Base-by-base conservation (phyloP, 202 grass and related monocot species). In the Cymbopogon flexuosus region DNA sequence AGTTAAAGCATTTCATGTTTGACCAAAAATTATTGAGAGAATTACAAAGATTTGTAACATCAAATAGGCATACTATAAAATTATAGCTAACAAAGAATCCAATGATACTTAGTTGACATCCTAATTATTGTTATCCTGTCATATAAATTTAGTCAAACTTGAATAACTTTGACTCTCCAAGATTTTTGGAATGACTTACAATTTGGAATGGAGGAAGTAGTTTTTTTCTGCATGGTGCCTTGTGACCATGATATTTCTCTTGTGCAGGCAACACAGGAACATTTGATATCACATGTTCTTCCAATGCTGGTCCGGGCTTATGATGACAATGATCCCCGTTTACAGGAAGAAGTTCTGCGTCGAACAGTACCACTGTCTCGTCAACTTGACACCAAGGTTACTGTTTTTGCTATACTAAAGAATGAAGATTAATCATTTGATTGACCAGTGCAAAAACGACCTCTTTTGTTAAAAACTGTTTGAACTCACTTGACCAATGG, bases 261-360 rank as follows among this genome's bases (percentile, higher is more conserved):
- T 72, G 27, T 54, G 47, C 66, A 99, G 96, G 96, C 87, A 3
- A 68, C 86, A 62, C 85, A 91, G 65, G 88, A 93, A 70, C 90
- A 99, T 73, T 90, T 99, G 90, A 89, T 95, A 85, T 90, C 80
- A 10, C 87, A 88, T 75, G 37, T 96, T 43, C 92, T 99, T 73
- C 96, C 96, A 29, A 96, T 99, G 96, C 75, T 99, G 12, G 92
- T 99, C 19, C 90, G 92, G 13, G 96, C 96, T 69, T 99, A 88
- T 78, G 96, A 99, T 93, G 96, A 99, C 72, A 96, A 93, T 16
- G 92, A 99, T 88, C 88, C 96, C 42, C 90, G 96, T 39, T 86
- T 99, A 77, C 96, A 99, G 81, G 96, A 99, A 87, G 96, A 99
- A 85, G 92, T 93, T 79, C 23, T 99, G 63, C 84, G 90, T 78